Percentiles rank a stretch among this genome's conserved stretches.
Evolutionary conservation across 257 asterid species (phyloP).

Genomic region (Solanum gandarillasii): DNA sequence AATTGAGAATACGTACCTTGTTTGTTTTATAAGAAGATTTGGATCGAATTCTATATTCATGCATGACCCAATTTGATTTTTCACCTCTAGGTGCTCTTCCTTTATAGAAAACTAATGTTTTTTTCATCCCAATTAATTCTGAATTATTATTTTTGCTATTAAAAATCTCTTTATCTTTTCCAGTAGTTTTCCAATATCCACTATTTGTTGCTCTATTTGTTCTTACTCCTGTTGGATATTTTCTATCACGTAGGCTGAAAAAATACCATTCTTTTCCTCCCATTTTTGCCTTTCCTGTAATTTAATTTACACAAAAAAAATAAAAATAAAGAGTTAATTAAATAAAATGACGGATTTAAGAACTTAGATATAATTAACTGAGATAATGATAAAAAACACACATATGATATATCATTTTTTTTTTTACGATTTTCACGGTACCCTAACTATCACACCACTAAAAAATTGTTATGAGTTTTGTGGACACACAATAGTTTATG

Average conservation of each 20-base stretch:
- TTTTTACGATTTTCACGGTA: neutral
- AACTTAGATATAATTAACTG: neutral
- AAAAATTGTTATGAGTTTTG: too few species aligned
- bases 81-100: slow-evolving; percentile 99
- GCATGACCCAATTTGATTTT: slow-evolving; percentile 94
- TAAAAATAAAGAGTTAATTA: neutral
- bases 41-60: slow-evolving; percentile 88
- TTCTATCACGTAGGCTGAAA: slow-evolving; percentile 86
- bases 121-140: slow-evolving; percentile 85
- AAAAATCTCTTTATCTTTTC: slow-evolving; percentile 84
- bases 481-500: neutral
- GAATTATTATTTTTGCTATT: slow-evolving; percentile 46
- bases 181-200: slow-evolving; percentile 94
- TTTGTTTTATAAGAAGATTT: slow-evolving; percentile 62
- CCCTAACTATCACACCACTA: neutral
- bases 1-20: slow-evolving; percentile 32
- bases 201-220: slow-evolving; percentile 88
- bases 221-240: slow-evolving; percentile 89
- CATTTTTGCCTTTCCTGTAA: slow-evolving; percentile 80
- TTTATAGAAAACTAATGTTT: slow-evolving; percentile 72
- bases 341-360: neutral
- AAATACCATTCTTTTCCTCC: slow-evolving; percentile 94
- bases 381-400: neutral
- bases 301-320: neutral
- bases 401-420: neutral